Evolutionary conservation across 257 asterid genomes (phyloP).

Genomic region (Ballota nigra): DNA sequence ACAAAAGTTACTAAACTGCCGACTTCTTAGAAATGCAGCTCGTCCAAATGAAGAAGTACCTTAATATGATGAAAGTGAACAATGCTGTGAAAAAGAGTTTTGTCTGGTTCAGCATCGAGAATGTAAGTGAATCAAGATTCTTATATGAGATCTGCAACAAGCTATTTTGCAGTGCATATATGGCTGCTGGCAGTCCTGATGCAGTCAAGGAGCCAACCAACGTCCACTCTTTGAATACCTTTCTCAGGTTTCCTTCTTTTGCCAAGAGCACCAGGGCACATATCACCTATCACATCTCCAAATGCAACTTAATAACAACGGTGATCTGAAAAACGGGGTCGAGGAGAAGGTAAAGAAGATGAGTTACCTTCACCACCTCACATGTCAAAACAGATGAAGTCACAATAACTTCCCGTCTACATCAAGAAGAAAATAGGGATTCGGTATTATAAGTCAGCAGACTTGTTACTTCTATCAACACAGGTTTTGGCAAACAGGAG

Average conservation of each 20-base stretch:
- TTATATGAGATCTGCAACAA: conserved; percentile 88
- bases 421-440: conserved; percentile 30
- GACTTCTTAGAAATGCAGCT: conserved; percentile 8
- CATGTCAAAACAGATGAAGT: conserved; percentile 87
- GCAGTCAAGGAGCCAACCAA: conserved; percentile 84
- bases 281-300: conserved; percentile 52
- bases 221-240: conserved; percentile 72
- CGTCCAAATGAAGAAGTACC: conserved; percentile 45
- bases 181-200: conserved; percentile 96
- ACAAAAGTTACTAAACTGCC: background rate
- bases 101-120: conserved; percentile 96
- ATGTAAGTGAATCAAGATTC: conserved; percentile 96
- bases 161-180: conserved; percentile 93
- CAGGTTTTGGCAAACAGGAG: background rate
- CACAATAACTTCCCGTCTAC: conserved; percentile 89
- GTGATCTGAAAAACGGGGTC: background rate
- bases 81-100: conserved; percentile 91
- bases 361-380: conserved; percentile 79
- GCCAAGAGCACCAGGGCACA: conserved; percentile 80
- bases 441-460: background rate
- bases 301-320: conserved; percentile 19
- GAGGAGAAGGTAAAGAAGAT: conserved; percentile 14
- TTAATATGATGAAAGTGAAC: conserved; percentile 71
- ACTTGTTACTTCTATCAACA: background rate
- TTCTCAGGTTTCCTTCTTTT: conserved; percentile 74